Evolutionary conservation across 163 green algal genomes (phyloP).

Genomic region (Scenedesmus sp.): DNA sequence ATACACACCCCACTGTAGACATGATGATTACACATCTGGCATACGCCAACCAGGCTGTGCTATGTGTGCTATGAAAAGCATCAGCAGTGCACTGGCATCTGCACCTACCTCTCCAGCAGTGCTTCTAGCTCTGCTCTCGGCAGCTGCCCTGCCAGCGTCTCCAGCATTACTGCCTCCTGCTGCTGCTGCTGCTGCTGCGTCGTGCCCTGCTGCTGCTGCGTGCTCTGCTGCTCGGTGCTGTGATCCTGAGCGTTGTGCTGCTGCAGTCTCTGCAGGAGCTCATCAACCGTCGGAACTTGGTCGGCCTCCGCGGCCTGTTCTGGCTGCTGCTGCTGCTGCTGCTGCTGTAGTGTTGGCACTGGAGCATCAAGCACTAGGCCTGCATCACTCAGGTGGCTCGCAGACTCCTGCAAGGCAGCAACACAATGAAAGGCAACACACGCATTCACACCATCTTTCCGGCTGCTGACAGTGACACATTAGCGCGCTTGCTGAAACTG

Average conservation of each 20-base stretch:
- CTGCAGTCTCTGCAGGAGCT: slow-evolving; percentile 26
- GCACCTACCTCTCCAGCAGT: slow-evolving; percentile 6
- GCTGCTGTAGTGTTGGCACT: not conserved
- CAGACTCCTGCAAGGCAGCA: slow-evolving; percentile 7
- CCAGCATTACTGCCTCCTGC: slow-evolving; percentile 15
- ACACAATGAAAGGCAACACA: not conserved
- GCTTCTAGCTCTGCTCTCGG: slow-evolving; percentile 46
- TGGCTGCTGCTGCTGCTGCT: not conserved
- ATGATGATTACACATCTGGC: no score
- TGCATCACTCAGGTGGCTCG: slow-evolving; percentile 47
- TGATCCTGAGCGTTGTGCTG: slow-evolving; percentile 15
- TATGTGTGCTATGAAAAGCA: not conserved
- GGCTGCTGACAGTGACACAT: not conserved
- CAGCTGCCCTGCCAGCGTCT: slow-evolving; percentile 33
- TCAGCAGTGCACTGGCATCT: not conserved
- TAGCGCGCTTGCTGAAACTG: not conserved
- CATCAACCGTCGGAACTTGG: not conserved
- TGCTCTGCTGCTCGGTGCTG: not conserved
- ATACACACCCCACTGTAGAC: no score
- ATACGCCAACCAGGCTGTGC: not conserved
- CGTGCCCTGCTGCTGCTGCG: slow-evolving; percentile 12
- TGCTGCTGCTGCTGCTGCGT: slow-evolving; percentile 39
- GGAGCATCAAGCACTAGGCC: slow-evolving; percentile 40
- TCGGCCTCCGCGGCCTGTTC: not conserved
- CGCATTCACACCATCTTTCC: no score